Percentiles rank a stretch among this genome's conserved stretches.
phyloP scores from a whole-genome alignment of 2,329 filamentous ascomycete genomes.

The Microsporum audouinii region DNA sequence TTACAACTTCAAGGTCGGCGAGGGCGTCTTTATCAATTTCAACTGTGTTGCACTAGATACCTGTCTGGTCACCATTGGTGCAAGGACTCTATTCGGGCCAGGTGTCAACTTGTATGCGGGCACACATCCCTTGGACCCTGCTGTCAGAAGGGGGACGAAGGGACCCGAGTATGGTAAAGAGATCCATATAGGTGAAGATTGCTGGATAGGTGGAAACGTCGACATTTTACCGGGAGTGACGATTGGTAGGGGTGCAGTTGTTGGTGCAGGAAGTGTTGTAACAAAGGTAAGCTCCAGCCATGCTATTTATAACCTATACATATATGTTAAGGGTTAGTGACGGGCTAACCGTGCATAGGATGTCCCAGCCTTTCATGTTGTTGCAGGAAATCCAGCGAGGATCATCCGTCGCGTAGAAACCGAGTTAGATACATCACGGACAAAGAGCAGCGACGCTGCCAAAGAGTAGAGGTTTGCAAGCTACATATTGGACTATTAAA shows the following conservation, averaged over 20 bases:
- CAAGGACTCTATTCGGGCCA: conserved; percentile 66
- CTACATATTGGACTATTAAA: background rate
- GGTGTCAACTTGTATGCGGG: conserved; percentile 66
- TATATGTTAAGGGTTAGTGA: background rate
- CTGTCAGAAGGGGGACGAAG: conserved; percentile 57
- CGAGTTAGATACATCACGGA: conserved; percentile 19
- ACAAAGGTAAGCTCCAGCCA: conserved; percentile 46
- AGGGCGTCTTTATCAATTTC: conserved; percentile 63
- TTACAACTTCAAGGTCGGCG: conserved; percentile 58
- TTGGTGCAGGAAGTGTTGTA: conserved; percentile 74
- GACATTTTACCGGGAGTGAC: conserved; percentile 64
- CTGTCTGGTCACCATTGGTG: conserved; percentile 60
- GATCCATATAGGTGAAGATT: conserved; percentile 68
- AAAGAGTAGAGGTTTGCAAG: background rate
- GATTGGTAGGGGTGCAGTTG: conserved; percentile 59
- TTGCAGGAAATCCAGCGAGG: conserved; percentile 31
- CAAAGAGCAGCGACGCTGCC: background rate
- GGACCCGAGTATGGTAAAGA: conserved; percentile 65
- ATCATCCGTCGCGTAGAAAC: conserved; percentile 32
- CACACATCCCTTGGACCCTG: conserved; percentile 65
- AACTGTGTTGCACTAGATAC: conserved; percentile 69
- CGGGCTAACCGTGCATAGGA: conserved; percentile 21
- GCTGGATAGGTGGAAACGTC: conserved; percentile 65
- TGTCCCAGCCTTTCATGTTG: conserved; percentile 33
- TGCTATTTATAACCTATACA: background rate